phyloP scores from a whole-genome alignment of 176 grass and related monocot species.

The Otatea glauca region DNA sequence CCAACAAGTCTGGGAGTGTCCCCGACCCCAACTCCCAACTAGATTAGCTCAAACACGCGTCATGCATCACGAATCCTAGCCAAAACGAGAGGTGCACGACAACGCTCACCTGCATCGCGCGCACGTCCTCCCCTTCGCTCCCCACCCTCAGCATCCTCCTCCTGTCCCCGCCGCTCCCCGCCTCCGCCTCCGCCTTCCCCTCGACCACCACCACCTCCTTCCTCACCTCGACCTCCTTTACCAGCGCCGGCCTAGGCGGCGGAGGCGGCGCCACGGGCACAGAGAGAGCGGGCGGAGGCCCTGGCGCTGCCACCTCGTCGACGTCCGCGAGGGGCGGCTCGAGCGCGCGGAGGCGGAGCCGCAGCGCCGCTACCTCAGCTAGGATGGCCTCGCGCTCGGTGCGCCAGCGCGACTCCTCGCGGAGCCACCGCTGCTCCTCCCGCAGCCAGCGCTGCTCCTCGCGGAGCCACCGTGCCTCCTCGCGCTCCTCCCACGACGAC shows the following conservation, averaged over 20 bases:
- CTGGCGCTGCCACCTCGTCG: slow-evolving; percentile 49
- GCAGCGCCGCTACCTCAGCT: slow-evolving; percentile 66
- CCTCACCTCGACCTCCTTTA: slow-evolving; percentile 65
- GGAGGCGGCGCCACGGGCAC: slow-evolving; percentile 35
- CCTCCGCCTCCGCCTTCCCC: slow-evolving; percentile 37
- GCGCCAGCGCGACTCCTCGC: slow-evolving; percentile 74
- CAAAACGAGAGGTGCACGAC: slow-evolving; percentile 52
- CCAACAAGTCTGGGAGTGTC: background rate
- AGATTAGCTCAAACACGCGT: background rate
- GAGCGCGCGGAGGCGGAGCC: slow-evolving; percentile 58
- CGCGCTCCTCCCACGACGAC: slow-evolving; percentile 61
- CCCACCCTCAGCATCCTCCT: slow-evolving; percentile 62
- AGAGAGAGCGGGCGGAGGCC: slow-evolving; percentile 32
- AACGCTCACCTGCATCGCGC: slow-evolving; percentile 74
- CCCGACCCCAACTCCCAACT: background rate
- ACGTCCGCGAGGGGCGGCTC: slow-evolving; percentile 45
- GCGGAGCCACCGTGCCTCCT: slow-evolving; percentile 74
- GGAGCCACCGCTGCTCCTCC: slow-evolving; percentile 77
- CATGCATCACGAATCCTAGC: slow-evolving; percentile 51
- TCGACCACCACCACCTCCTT: slow-evolving; percentile 64
- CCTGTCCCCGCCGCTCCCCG: background rate
- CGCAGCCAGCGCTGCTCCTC: slow-evolving; percentile 84
- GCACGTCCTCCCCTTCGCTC: slow-evolving; percentile 85
- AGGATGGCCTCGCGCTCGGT: slow-evolving; percentile 74
- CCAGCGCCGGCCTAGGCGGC: slow-evolving; percentile 43